These are phyloP conservation scores for Eimeria sp. DNA, from an alignment of 169 alveolate genomes.

Conservation along the genomic window DNA sequence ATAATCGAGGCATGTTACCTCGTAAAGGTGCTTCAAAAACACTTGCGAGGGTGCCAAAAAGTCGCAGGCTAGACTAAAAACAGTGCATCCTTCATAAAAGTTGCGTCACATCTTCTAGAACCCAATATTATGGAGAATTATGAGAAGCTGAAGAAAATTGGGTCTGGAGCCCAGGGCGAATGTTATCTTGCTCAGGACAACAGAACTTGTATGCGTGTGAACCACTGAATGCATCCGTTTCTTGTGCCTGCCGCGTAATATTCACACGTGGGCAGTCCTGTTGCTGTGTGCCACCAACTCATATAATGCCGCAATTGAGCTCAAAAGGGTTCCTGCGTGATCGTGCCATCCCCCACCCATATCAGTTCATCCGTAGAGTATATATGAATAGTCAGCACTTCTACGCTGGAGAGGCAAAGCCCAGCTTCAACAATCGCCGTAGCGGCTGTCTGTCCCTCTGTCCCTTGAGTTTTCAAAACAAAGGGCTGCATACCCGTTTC, in stretches of 20 bases:
- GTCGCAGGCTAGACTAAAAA: not conserved
- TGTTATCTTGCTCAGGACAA: slow-evolving; percentile 64
- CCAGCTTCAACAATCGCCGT: not conserved
- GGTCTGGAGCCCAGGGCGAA: slow-evolving; percentile 69
- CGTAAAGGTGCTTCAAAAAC: not conserved
- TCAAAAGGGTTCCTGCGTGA: too few relatives aligned
- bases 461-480: not conserved
- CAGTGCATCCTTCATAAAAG: not conserved
- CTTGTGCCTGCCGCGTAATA: too few relatives aligned
- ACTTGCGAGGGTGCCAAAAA: not conserved
- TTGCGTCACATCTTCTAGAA: not conserved
- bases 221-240: not conserved
- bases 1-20: not conserved
- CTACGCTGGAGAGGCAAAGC: not conserved
- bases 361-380: too few relatives aligned
- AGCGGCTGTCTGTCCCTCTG: not conserved
- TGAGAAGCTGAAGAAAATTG: slow-evolving; percentile 32
- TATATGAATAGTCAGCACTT: not conserved
- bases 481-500: not conserved
- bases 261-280: too few relatives aligned
- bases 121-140: slow-evolving; percentile 23
- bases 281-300: too few relatives aligned
- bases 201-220: slow-evolving; percentile 19
- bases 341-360: too few relatives aligned
- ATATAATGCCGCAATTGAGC: too few relatives aligned